Evolutionary conservation across 2,329 filamentous ascomycete species (phyloP).

Genomic region (Paracoccidioides lutzii): DNA sequence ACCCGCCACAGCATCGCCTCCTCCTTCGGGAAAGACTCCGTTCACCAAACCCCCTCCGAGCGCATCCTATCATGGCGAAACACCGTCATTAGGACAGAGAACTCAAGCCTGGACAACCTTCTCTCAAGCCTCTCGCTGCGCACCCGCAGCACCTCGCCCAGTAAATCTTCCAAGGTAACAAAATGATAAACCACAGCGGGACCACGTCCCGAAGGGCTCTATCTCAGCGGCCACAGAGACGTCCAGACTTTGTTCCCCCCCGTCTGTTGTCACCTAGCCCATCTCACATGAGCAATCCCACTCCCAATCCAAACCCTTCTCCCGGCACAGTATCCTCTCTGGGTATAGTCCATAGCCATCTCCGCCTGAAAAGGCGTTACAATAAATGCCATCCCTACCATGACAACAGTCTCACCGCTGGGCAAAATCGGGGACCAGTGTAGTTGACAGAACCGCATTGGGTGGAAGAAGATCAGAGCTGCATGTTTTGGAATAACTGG

Average conservation of each 20-base stretch:
- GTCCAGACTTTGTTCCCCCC: conserved; percentile 17
- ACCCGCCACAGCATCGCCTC: conserved; percentile 40
- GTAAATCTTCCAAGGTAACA: conserved; percentile 25
- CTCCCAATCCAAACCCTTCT: not conserved
- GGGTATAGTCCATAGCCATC: not conserved
- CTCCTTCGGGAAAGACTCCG: conserved; percentile 33
- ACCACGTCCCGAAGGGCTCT: not conserved
- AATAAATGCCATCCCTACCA: not conserved
- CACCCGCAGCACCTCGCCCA: conserved; percentile 37
- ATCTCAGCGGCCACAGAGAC: conserved; percentile 12
- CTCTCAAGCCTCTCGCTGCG: conserved; percentile 17
- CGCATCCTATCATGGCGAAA: conserved; percentile 84
- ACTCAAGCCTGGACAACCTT: conserved; percentile 34
- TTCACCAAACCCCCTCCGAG: conserved; percentile 47
- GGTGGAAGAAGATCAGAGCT: conserved; percentile 38
- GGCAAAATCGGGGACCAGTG: not conserved
- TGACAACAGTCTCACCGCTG: not conserved
- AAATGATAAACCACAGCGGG: conserved; percentile 2
- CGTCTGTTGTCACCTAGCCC: too few relatives aligned
- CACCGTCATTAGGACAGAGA: conserved; percentile 44
- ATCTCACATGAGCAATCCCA: not conserved
- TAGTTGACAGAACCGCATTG: conserved; percentile 32
- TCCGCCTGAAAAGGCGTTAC: not conserved
- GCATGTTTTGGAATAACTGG: conserved; percentile 41
- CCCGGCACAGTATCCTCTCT: conserved; percentile 6